phyloP scores from a whole-genome alignment of 1,284 basidiomycete genomes.

The Melampsora larici-populina region DNA sequence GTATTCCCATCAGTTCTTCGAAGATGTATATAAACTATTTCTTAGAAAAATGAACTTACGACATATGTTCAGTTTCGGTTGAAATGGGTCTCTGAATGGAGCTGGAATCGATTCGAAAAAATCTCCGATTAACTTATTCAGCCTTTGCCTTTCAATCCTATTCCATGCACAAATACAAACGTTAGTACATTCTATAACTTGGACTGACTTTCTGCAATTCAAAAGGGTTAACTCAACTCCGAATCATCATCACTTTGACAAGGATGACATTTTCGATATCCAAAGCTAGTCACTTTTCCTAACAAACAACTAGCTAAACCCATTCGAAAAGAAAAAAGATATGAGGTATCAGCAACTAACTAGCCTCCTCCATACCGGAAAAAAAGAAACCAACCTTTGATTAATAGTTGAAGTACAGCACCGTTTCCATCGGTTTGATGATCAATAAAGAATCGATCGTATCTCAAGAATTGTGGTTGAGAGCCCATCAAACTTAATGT shows the following conservation, averaged over 20 bases:
- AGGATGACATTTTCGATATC: slow-evolving; percentile 36
- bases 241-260: slow-evolving; percentile 5
- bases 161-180: neutral
- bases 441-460: slow-evolving; percentile 15
- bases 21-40: neutral
- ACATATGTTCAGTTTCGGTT: slow-evolving; percentile 24
- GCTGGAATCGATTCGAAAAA: slow-evolving; percentile 32
- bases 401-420: slow-evolving; percentile 23
- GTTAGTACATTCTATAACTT: too few species aligned
- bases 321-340: too few species aligned
- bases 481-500: neutral
- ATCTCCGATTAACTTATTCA: slow-evolving; percentile 13
- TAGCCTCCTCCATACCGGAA: too few species aligned
- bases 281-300: slow-evolving; percentile 29
- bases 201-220: neutral
- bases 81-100: slow-evolving; percentile 15
- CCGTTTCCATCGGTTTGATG: slow-evolving; percentile 18
- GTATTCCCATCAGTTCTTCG: too few species aligned
- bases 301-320: neutral
- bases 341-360: too few species aligned
- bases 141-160: slow-evolving; percentile 11
- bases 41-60: slow-evolving; percentile 14
- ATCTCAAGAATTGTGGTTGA: neutral
- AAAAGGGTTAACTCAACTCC: slow-evolving; percentile 20
- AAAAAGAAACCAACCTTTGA: slow-evolving; percentile 13